Percentiles rank a stretch among this genome's conserved stretches.
These are phyloP conservation scores for Bruguiera hainesii DNA, from an alignment of 441 rosid genomes.

Conservation along the genomic window DNA sequence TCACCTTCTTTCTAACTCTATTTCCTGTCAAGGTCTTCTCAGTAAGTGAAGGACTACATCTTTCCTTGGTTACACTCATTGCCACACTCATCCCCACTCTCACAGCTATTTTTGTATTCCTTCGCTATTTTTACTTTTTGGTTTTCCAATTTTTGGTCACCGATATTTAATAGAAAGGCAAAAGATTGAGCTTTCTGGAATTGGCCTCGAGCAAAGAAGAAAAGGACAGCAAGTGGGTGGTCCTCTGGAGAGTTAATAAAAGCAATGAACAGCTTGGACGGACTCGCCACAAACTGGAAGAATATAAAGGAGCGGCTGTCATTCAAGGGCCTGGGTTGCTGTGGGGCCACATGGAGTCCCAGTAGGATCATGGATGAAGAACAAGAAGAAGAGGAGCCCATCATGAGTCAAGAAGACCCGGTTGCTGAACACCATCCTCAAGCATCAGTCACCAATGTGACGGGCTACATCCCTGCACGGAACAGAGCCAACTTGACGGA, in stretches of 20 bases:
- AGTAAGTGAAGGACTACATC: too few species aligned
- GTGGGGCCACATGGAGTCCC: constrained; percentile 42
- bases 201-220: too few species aligned
- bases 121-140: neutral
- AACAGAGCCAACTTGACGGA: neutral
- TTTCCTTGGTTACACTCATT: too few species aligned
- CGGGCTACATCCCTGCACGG: neutral
- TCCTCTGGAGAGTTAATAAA: neutral
- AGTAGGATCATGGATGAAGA: constrained; percentile 20
- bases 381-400: constrained; percentile 14
- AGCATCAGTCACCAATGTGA: neutral
- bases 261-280: constrained; percentile 22
- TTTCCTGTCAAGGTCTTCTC: too few species aligned
- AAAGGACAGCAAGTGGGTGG: too few species aligned
- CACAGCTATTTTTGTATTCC: too few species aligned
- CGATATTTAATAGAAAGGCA: neutral
- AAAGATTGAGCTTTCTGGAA: neutral
- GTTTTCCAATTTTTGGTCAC: neutral
- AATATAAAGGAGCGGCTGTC: constrained; percentile 41
- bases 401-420: constrained; percentile 4
- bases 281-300: constrained; percentile 17
- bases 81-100: too few species aligned
- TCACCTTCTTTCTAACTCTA: too few species aligned
- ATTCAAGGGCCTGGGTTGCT: constrained; percentile 52
- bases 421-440: neutral